Base-by-base conservation (phyloP, 73 alveolate genomes). In the Paraurostyla sp. region DNA sequence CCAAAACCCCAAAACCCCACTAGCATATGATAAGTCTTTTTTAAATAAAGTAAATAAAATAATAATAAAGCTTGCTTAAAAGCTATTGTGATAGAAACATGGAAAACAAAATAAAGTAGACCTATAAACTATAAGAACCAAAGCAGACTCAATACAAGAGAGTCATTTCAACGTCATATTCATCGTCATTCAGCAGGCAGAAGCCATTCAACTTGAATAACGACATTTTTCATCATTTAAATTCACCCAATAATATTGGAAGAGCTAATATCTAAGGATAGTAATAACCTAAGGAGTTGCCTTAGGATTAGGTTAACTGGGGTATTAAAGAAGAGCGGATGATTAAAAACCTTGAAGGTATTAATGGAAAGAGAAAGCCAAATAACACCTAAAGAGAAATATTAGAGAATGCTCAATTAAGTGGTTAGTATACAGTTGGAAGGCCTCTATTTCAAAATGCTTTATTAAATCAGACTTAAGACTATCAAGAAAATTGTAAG, bases 101-200 rank as follows among this genome's bases (percentile, higher is more conserved):
- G 82, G 82, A 65, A 18, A 32, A 65, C 25, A 65, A 65, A 40
- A 65, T 65, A 13, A 65, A 65, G 58, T 38, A 65, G 25, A 65
- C 82, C 42, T 65, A 65, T 38, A 65, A 65, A 65, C 46, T 65
- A 4, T 35, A 65, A 22, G 82, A 65, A 22, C 82, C 82, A 9
- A 65, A 65, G 25, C 38, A 65, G 11, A 65, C 82, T 18, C 9
- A 32, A 16, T 65, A 65, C 41, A 65, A 65, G 25, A 23, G 82
- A 65, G 82, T 65, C 3, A 65, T 65, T 6, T 65, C 82, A 1
- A 65, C 82, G 1, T 65, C 82, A 1, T 65, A 65, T 58, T 65
- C 82, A 16, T 18, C 82, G 9, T 33, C 82, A 11, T 38, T 65
- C 1, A 38, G 60, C 16, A 65, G 82, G 58, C 58, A 65, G 41